These are phyloP conservation scores for Apiospora sp. DNA, from an alignment of 2,329 filamentous ascomycete genomes.

Conservation along the genomic window DNA sequence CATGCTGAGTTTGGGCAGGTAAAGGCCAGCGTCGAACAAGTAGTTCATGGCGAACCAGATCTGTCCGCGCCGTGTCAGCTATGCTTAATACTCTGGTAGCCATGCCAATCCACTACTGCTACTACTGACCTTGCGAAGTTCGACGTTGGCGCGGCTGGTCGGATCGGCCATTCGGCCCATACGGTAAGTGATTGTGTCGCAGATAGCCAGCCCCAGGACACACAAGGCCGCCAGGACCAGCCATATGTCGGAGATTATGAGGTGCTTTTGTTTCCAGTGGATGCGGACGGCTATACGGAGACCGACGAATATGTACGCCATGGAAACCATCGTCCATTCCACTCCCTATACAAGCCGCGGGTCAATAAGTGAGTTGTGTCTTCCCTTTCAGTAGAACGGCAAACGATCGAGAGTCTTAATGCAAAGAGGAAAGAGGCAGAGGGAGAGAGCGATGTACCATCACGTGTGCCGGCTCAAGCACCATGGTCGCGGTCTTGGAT, in stretches of 20 bases:
- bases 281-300: conserved; percentile 27
- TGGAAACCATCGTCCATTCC: conserved; percentile 27
- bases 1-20: conserved; percentile 30
- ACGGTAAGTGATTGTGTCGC: conserved; percentile 28
- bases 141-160: neutral
- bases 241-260: conserved; percentile 27
- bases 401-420: neutral
- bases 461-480: neutral
- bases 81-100: neutral
- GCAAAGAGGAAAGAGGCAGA: neutral
- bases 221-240: conserved; percentile 25
- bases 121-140: conserved; percentile 20
- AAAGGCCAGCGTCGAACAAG: conserved; percentile 30
- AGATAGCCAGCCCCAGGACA: conserved; percentile 27
- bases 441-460: neutral
- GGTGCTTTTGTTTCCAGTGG: conserved; percentile 26
- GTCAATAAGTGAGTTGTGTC: neutral
- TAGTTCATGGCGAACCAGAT: conserved; percentile 29
- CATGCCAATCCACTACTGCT: neutral
- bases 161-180: conserved; percentile 23
- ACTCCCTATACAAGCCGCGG: conserved; percentile 12
- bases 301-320: conserved; percentile 28
- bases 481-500: neutral
- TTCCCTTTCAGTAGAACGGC: neutral
- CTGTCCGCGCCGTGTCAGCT: conserved; percentile 20